Percentiles rank a stretch among this genome's conserved stretches.
These are phyloP conservation scores for Comarum palustre DNA, from an alignment of 306 rosid genomes.

Conservation along the genomic window DNA sequence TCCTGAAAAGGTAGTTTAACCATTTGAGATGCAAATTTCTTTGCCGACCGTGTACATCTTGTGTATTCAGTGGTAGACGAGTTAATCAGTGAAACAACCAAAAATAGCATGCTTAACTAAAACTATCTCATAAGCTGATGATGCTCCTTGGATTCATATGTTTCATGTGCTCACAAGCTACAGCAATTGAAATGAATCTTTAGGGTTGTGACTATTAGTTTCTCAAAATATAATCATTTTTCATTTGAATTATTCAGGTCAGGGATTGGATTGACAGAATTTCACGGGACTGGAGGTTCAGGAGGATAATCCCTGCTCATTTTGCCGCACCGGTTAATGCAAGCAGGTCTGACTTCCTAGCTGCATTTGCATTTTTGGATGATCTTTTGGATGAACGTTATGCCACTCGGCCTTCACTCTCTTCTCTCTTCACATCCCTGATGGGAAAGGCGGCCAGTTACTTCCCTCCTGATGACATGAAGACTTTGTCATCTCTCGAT, in stretches of 20 bases:
- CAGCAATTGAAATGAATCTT: background rate
- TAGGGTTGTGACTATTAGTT: background rate
- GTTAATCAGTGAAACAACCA: background rate
- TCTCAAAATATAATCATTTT: background rate
- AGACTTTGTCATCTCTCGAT: conserved; percentile 87
- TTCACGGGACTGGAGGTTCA: conserved; percentile 72
- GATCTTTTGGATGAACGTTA: conserved; percentile 71
- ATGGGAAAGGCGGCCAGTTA: conserved; percentile 91
- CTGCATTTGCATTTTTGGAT: conserved; percentile 80
- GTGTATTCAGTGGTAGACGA: background rate
- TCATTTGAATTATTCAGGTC: conserved; percentile 51
- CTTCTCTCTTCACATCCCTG: conserved; percentile 65
- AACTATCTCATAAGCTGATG: background rate
- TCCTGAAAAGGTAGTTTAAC: conserved; percentile 71
- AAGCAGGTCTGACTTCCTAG: conserved; percentile 60
- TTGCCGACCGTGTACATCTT: background rate
- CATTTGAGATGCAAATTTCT: background rate
- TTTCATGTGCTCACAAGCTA: background rate
- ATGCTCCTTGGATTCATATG: background rate
- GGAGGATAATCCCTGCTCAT: conserved; percentile 88
- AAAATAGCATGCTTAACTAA: background rate
- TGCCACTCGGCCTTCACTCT: conserved; percentile 51
- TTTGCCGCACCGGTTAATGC: conserved; percentile 85
- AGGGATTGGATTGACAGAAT: conserved; percentile 90
- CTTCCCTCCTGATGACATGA: conserved; percentile 96